These are phyloP conservation scores for Platanus orientalis DNA, from an alignment of 164 flowering plant genomes.

Conservation along the genomic window DNA sequence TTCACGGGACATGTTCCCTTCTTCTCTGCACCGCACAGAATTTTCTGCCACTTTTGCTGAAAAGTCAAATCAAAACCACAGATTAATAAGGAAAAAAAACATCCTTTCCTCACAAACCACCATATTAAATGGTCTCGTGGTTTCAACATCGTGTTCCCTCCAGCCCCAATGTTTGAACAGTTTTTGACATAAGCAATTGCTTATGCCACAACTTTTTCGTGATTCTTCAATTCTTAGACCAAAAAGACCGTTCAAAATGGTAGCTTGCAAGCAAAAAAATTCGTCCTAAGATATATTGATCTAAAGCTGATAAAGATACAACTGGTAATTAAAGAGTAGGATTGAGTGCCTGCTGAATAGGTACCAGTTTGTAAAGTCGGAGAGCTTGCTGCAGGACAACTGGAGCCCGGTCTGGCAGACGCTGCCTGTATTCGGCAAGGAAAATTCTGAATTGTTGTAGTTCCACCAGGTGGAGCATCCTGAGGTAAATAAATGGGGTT, in stretches of 20 bases:
- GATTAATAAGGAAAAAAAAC: neutral
- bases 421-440: slow-evolving; percentile 19
- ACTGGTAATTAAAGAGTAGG: neutral
- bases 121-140: neutral
- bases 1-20: slow-evolving; percentile 24
- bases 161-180: neutral
- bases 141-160: neutral
- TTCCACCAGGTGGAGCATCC: no score
- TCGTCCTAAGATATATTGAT: neutral
- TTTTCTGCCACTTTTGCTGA: slow-evolving; percentile 32
- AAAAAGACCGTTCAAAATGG: neutral
- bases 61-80: slow-evolving; percentile 13
- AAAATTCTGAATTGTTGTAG: neutral
- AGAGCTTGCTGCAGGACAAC: slow-evolving; percentile 14
- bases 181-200: neutral
- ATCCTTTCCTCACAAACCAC: neutral
- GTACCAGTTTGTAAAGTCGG: slow-evolving; percentile 36
- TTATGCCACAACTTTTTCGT: neutral
- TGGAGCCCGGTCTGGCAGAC: slow-evolving; percentile 16
- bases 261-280: neutral
- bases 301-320: neutral
- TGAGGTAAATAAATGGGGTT: no score
- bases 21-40: slow-evolving; percentile 29
- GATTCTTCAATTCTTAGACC: neutral
- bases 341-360: no score